A percentile compares a stretch with the other conserved stretches of the same genome.
Evolutionary conservation across 2,329 filamentous ascomycete genomes (phyloP).

Genomic region (Cladophialophora chaetospira): DNA sequence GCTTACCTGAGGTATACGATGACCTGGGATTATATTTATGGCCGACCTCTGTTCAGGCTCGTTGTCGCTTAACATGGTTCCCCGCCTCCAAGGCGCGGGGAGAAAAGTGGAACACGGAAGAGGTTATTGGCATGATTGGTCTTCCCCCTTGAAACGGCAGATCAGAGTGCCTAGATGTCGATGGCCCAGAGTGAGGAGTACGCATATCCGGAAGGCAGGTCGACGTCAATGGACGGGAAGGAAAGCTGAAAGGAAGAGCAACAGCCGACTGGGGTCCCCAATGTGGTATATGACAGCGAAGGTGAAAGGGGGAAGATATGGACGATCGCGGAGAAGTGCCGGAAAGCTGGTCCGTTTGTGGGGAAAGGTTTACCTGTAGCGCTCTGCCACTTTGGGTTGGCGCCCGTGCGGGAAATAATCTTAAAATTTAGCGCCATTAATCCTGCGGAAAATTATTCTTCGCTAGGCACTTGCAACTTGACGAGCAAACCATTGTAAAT

Average conservation of each 20-base stretch:
- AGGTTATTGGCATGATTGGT: constrained; percentile 9
- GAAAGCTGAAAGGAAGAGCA: constrained; percentile 1
- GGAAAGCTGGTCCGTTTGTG: background rate
- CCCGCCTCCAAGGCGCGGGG: constrained; percentile 20
- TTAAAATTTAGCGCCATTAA: constrained; percentile 4
- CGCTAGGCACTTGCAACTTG: background rate
- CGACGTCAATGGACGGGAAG: constrained; percentile 7
- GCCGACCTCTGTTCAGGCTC: constrained; percentile 1
- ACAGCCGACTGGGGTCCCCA: background rate
- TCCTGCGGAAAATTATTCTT: no score
- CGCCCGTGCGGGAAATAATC: constrained; percentile 13
- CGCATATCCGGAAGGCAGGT: constrained; percentile 3
- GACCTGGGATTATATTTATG: constrained; percentile 5
- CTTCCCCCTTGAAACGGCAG: background rate
- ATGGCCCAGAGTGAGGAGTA: constrained; percentile 21
- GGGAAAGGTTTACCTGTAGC: background rate
- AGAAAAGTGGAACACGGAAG: constrained; percentile 3
- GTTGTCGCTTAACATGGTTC: constrained; percentile 15
- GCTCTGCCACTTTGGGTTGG: background rate
- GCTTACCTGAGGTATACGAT: constrained; percentile 1
- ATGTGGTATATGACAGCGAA: constrained; percentile 11
- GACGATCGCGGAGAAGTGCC: constrained; percentile 1
- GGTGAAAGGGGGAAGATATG: background rate
- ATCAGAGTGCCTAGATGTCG: background rate
- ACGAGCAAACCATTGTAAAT: no score